Conservation (phyloP, 306 rosid species). For the Vicia villosa region DNA sequence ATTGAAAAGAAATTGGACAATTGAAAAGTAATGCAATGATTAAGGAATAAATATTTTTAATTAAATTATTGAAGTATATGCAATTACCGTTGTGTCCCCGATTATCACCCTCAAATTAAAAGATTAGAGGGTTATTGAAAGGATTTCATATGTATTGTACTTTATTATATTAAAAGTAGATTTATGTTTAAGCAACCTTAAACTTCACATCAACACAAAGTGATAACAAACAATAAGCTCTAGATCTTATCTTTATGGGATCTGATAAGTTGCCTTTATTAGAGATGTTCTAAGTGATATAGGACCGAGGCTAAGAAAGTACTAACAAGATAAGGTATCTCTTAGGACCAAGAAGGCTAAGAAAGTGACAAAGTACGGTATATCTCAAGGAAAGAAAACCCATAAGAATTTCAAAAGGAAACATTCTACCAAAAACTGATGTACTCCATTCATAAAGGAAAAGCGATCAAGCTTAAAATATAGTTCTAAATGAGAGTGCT, state of each 20-base stretch:
- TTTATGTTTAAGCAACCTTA: background rate
- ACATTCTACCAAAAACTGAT: conserved; percentile 15
- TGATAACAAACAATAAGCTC: background rate
- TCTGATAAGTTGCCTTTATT: background rate
- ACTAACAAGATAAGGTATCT: background rate
- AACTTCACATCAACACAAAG: background rate
- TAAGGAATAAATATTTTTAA: no score
- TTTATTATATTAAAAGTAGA: no score
- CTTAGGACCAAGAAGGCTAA: conserved; percentile 3
- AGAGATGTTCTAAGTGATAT: background rate
- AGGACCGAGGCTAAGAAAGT: conserved; percentile 7
- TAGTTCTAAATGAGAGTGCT: background rate
- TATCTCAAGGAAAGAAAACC: conserved; percentile 9
- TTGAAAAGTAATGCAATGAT: no score
- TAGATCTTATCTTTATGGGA: background rate
- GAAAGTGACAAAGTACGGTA: background rate
- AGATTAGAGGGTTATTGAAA: no score
- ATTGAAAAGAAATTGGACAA: no score
- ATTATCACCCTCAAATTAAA: no score
- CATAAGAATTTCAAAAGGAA: background rate
- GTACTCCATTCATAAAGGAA: background rate
- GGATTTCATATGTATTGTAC: no score
- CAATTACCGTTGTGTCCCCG: no score
- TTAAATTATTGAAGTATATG: no score
- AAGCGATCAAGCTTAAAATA: background rate